Percentiles rank a stretch among this genome's conserved stretches.
phyloP scores from a whole-genome alignment of 208 protist species.

The Porcisia deanei region DNA sequence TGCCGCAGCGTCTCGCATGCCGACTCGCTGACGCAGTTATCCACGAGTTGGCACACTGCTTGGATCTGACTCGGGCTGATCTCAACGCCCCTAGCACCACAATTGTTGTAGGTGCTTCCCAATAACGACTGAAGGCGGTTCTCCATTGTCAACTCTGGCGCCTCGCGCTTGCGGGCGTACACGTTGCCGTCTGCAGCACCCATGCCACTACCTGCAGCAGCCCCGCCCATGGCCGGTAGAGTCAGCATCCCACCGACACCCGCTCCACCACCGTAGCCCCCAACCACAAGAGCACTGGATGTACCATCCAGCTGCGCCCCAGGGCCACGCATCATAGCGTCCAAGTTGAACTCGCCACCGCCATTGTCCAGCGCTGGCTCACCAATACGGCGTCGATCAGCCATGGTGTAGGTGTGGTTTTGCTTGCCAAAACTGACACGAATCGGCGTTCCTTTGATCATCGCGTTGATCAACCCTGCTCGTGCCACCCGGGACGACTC shows the following conservation, averaged over 20 bases:
- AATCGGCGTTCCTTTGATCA: slow-evolving; percentile 65
- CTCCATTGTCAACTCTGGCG: slow-evolving; percentile 69
- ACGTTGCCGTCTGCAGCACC: slow-evolving; percentile 22
- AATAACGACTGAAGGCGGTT: slow-evolving; percentile 69
- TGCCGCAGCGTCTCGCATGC: slow-evolving; percentile 55
- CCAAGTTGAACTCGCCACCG: slow-evolving; percentile 36
- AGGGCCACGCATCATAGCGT: slow-evolving; percentile 48
- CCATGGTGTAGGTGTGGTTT: slow-evolving; percentile 77
- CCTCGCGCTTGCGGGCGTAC: slow-evolving; percentile 56
- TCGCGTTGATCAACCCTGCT: slow-evolving; percentile 48
- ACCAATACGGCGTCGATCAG: slow-evolving; percentile 47
- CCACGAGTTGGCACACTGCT: slow-evolving; percentile 63
- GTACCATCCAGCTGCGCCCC: slow-evolving; percentile 28
- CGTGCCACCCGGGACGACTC: slow-evolving; percentile 68
- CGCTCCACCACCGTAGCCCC: slow-evolving; percentile 21
- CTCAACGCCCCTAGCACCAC: slow-evolving; percentile 56
- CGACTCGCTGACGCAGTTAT: slow-evolving; percentile 69
- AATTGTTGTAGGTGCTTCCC: slow-evolving; percentile 72
- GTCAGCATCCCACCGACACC: slow-evolving; percentile 30
- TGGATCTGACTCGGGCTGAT: slow-evolving; percentile 75
- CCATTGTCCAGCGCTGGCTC: slow-evolving; percentile 9
- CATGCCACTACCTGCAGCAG: slow-evolving; percentile 23
- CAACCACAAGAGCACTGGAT: slow-evolving; percentile 42
- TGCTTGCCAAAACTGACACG: slow-evolving; percentile 85
- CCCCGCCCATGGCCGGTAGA: slow-evolving; percentile 62